Base-by-base conservation (phyloP, 306 rosid genomes). In the Lagenaria siceraria region DNA sequence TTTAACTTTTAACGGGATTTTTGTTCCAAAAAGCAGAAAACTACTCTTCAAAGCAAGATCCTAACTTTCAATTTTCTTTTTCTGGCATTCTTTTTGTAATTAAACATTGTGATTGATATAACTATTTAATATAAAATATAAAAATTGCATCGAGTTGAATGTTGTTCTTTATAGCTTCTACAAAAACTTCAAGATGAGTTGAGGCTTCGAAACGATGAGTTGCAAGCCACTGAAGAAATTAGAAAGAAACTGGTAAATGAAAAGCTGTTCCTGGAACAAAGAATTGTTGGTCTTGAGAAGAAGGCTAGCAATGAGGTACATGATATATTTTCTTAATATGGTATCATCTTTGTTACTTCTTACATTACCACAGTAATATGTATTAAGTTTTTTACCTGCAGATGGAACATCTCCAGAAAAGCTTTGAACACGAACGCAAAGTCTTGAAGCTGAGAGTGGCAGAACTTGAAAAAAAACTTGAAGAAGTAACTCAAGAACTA, bases 161-260 rank as follows among this genome's bases (percentile, higher is more conserved):
- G 82, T 61, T 78, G 24, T 72, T 33, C 46, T 63, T 13, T 60
- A 77, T 71, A 90, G 92, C 87, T 80, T 46, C 76, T 87, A 51
- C 84, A 78, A 40, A 92, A 89, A 78, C 91, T 89, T 72, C 89
- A 90, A 76, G 92, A 90, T 14, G 99, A 92, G 82, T 79, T 90
- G 79, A 89, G 90, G 80, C 80, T 85, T 78, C 71, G 79, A 71
- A 84, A 78, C 74, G 90, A 86, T 36, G 89, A 95, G 85, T 71
- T 87, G 82, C 86, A 77, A 36, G 88, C 48, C 29, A 87, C 96
- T 21, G 93, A 92, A 80, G 92, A 89, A 76, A 89, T 83, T 24
- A 88, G 86, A 53, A 85, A 83, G 86, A 84, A 85, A 78, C 74
- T 95, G 79, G 81, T 59, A 59, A 78, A 80, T 74, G 98, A 95